Conservation (phyloP, 805 yeast genomes). For the Schizosaccharomyces cryophilus region DNA sequence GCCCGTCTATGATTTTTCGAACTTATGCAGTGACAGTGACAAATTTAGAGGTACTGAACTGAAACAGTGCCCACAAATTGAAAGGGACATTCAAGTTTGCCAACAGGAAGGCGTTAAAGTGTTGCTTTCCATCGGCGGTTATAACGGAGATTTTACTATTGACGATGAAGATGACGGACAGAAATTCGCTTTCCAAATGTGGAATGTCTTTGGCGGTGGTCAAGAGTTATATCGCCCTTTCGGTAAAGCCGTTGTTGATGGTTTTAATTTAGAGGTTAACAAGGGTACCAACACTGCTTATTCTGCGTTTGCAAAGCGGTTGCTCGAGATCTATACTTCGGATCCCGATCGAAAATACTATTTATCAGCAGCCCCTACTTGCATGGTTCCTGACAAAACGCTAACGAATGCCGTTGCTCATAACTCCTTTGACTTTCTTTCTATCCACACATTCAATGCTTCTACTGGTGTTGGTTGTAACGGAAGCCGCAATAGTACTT, state of each 20-base stretch:
- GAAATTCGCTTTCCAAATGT: slow-evolving; percentile 26
- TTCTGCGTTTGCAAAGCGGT: slow-evolving; percentile 29
- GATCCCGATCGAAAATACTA: slow-evolving; percentile 32
- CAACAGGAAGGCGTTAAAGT: slow-evolving; percentile 60
- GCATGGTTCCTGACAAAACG: slow-evolving; percentile 60
- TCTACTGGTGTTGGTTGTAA: slow-evolving; percentile 29
- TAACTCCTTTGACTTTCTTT: slow-evolving; percentile 53
- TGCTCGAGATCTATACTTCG: slow-evolving; percentile 27
- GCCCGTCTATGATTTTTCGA: slow-evolving; percentile 9
- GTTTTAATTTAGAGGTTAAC: slow-evolving; percentile 60
- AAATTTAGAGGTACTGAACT: slow-evolving; percentile 8
- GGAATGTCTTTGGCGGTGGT: slow-evolving; percentile 30
- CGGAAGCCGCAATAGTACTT: slow-evolving; percentile 22
- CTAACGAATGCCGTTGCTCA: slow-evolving; percentile 41
- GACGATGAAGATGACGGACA: slow-evolving; percentile 28
- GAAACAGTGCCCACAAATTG: slow-evolving; percentile 25
- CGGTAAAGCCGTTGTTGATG: slow-evolving; percentile 56
- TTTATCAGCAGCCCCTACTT: slow-evolving; percentile 80
- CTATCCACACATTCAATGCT: slow-evolving; percentile 54
- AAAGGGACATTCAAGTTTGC: slow-evolving; percentile 39
- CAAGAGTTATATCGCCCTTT: slow-evolving; percentile 22
- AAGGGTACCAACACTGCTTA: slow-evolving; percentile 33
- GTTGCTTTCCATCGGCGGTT: slow-evolving; percentile 58
- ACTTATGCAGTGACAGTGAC: neutral
- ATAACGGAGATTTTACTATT: slow-evolving; percentile 33